Evolutionary conservation across 2,329 filamentous ascomycete species (phyloP), one percentile per base, ranked within the genome.

Genomic region (Bipolaris bicolor): DNA sequence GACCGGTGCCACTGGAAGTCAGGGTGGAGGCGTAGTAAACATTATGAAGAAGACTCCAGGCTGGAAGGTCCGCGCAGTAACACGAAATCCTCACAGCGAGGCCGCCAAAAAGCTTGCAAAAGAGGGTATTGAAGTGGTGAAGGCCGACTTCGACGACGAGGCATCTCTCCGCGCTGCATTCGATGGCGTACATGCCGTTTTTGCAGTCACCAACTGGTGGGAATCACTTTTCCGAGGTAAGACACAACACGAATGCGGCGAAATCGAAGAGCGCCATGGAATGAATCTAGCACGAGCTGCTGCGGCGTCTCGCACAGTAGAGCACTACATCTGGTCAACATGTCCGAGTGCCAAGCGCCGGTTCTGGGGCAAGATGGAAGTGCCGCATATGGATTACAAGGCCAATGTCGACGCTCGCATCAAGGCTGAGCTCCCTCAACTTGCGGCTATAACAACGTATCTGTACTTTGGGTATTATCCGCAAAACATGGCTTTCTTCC

Each of bases 251-350:
- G 67, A 74, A 34, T 69, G 77, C 0, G 73, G 76, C 13, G 67
- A 75, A 1, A 67, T 75, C 18, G 81, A 82, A 65, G 64, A 67
- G 15, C 51, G 57, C 10, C 78, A 80, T 39, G 79, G 76, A 5
- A 77, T 74, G 61, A 81, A 79, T 39, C 57, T 82, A 5, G 79
- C 79, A 3, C 71, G 72, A 5, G 79, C 79, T 2, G 80, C 80
- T 0, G 70, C 75, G 0, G 57, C 64, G 7, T 77, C 70, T 0
- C 13, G 63, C 0, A 75, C 77, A 0, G 71, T 83, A 1, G 67
- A 79, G 52, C 78, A 81, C 57, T 82, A 77, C 61, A 71, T 82
- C 52, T 82, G 79, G 78, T 80, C 76, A 7, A 82, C 80, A 0
- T 69, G 80, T 5, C 80, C 80, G 1, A 73, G 75, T 34, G 65